phyloP scores from a whole-genome alignment of 352 stramenopile species.

The Phytophthora podocarpi region DNA sequence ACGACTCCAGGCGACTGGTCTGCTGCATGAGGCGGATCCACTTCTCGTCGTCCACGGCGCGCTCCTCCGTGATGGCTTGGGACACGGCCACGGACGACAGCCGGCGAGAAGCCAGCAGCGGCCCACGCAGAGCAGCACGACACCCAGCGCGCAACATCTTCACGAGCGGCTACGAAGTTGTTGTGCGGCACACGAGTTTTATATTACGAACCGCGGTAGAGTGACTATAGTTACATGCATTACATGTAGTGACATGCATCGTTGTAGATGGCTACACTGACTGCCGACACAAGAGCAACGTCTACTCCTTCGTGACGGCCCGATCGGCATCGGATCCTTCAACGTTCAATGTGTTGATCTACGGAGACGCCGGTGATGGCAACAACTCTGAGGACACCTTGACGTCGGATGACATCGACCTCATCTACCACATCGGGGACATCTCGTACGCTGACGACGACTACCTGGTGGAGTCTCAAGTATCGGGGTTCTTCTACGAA shows the following conservation, averaged over 20 bases:
- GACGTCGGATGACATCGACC: constrained; percentile 40
- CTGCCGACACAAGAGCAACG: no score
- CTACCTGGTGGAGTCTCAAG: constrained; percentile 27
- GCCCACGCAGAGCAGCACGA: constrained; percentile 13
- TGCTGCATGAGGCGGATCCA: constrained; percentile 87
- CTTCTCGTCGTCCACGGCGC: constrained; percentile 61
- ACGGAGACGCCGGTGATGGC: constrained; percentile 58
- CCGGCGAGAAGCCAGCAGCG: constrained; percentile 9
- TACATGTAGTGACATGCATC: not conserved
- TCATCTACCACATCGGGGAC: constrained; percentile 79
- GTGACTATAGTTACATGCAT: no score
- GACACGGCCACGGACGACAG: constrained; percentile 30
- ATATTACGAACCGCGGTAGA: not conserved
- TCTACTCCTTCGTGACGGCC: constrained; percentile 55
- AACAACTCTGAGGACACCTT: constrained; percentile 44
- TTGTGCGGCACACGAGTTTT: no score
- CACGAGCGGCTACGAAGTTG: no score
- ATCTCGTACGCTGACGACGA: constrained; percentile 57
- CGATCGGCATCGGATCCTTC: constrained; percentile 21
- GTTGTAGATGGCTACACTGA: no score
- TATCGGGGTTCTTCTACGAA: constrained; percentile 83
- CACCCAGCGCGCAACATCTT: constrained; percentile 24
- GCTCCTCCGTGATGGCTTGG: constrained; percentile 27
- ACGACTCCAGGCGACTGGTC: constrained; percentile 73
- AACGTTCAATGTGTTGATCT: constrained; percentile 57